These are phyloP conservation scores for Cyberlindnera nakhonratchasimensis DNA, from an alignment of 805 yeast species.

Conservation along the genomic window DNA sequence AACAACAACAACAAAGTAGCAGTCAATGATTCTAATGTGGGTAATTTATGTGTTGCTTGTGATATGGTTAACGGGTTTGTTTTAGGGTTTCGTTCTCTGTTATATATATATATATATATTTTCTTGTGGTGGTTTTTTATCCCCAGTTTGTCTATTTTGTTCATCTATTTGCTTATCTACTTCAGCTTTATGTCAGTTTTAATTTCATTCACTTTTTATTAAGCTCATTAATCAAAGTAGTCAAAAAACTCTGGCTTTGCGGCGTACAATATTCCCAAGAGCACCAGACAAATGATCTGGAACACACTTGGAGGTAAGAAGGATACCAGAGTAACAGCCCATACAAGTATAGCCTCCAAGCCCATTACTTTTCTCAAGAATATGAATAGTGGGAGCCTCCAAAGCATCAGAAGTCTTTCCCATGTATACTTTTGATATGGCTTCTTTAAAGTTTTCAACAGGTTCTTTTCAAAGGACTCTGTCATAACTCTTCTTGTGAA, in stretches of 20 bases:
- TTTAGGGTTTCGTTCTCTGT: not conserved
- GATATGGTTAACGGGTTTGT: not conserved
- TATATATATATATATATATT: not conserved
- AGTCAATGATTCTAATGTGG: not conserved
- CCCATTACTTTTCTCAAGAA: conserved; percentile 6
- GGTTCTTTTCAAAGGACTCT: conserved; percentile 33
- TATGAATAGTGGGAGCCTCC: conserved; percentile 24
- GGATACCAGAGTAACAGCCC: conserved; percentile 13
- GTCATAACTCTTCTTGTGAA: conserved; percentile 41
- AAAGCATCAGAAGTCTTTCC: conserved; percentile 28
- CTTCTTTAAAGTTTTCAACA: conserved; percentile 29
- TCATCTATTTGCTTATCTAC: not conserved
- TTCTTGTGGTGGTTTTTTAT: not conserved
- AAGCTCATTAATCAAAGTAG: not conserved
- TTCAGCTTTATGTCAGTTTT: not conserved
- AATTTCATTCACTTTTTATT: not conserved
- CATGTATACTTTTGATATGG: conserved; percentile 28
- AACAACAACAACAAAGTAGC: conserved; percentile 4
- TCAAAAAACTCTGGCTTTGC: conserved; percentile 17
- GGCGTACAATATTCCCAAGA: conserved; percentile 10
- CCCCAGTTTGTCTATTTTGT: not conserved
- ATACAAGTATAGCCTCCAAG: conserved; percentile 14
- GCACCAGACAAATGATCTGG: conserved; percentile 12
- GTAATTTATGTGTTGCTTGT: not conserved
- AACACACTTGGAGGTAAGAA: conserved; percentile 23